Evolutionary conservation across 805 yeast genomes (phyloP), one percentile per base, ranked within the genome.

Genomic region (Teunomyces stri): DNA sequence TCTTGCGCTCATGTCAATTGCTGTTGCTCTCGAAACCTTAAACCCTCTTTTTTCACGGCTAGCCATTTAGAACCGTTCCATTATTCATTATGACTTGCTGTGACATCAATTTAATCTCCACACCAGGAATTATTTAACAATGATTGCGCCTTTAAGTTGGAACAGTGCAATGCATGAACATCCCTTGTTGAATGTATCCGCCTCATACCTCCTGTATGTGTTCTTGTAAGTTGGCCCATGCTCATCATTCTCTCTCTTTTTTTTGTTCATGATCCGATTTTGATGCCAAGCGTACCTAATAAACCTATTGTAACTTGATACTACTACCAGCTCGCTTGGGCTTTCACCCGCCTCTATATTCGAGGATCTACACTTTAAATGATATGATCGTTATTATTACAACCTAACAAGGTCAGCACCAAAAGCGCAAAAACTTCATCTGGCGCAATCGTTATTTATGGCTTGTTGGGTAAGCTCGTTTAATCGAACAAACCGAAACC

Each of bases 401-500:
- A 37, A 37, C 29, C 29, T 37, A 37, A 37, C 40, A 20, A 37
- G 40, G 40, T 37, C 15, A 21, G 29, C 40, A 37, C 40, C 40
- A 36, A 20, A 20, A 35, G 38, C 38, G 38, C 38, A 35, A 35
- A 11, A 20, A 20, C 22, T 18, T 16, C n/a, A 35, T 18, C 38
- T n/a, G 38, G 38, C 38, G 38, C 15, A 34, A 34, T 22, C 15
- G 20, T 36, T 12, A 20, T 20, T 20, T n/a, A 37, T 7, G 40
- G 29, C 40, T 37, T 20, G 40, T 11, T 37, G 40, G 22, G 13
- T n/a, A 21, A 22, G 25, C 28, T 25, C 20, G 55, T 37, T 55
- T 61, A 61, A 52, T 61, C 66, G 56, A 61, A 61, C 59, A 61
- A 61, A 50, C 65, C 65, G 59, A 60, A 57, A 43, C 66, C 66